Percentiles rank a stretch among this genome's conserved stretches.
Conservation (phyloP, 768 basidiomycete species). For the Cystobasidium tubakii region DNA sequence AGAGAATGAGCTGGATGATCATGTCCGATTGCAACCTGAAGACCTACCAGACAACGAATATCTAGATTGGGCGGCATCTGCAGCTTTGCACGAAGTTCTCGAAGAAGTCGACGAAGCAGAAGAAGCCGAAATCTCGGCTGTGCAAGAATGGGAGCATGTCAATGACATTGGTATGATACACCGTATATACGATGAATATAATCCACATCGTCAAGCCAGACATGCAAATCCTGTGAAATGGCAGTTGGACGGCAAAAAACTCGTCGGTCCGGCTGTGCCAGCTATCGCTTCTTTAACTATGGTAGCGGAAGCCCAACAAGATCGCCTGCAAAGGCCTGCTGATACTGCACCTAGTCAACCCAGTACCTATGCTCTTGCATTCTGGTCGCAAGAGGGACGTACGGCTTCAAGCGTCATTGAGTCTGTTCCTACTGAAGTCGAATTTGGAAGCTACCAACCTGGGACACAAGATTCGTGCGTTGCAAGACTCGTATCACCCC, state of each 20-base stretch:
- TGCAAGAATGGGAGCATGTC: background rate
- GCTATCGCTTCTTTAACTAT: no score
- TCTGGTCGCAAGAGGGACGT: background rate
- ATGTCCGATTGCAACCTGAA: no score
- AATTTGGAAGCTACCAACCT: slow-evolving; percentile 1
- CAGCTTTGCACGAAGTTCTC: no score
- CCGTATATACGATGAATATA: background rate
- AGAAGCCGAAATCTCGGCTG: background rate
- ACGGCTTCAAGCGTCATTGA: background rate
- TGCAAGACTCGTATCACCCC: no score
- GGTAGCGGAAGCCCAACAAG: no score
- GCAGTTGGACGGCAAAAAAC: background rate
- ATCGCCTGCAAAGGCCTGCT: no score
- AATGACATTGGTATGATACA: background rate
- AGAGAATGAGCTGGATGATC: no score
- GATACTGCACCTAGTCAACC: background rate
- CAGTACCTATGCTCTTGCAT: background rate
- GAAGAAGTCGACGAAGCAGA: background rate
- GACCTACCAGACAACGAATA: no score
- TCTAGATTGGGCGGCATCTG: no score
- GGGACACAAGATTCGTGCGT: background rate
- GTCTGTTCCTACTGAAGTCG: background rate
- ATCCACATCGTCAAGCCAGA: background rate
- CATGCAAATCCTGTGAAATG: background rate
- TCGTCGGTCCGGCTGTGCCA: background rate